Evolutionary conservation across 2,329 filamentous ascomycete genomes (phyloP).

Genomic region (Aspergillus sp.): DNA sequence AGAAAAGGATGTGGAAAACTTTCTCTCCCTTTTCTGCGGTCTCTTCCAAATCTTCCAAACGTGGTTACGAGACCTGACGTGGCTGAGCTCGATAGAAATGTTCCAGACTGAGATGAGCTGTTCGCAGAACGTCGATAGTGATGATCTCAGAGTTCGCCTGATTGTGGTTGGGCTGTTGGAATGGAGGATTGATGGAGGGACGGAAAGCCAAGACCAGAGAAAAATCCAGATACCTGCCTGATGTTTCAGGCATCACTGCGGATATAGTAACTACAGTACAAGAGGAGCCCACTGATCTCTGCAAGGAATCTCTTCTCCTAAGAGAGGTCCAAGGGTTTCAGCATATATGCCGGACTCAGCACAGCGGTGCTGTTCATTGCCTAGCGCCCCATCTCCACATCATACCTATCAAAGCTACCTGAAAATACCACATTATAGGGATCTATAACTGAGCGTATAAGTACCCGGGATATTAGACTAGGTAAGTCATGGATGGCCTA

Average conservation of each 20-base stretch:
- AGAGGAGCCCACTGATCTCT: background rate
- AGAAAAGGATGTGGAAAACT: background rate
- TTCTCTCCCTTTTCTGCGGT: background rate
- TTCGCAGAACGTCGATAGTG: background rate
- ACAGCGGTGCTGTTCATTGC: background rate
- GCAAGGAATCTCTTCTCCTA: background rate
- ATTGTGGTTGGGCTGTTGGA: background rate
- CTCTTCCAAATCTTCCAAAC: background rate
- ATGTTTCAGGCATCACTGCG: constrained; percentile 1
- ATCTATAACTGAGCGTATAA: background rate
- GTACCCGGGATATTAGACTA: background rate
- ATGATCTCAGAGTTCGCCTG: background rate
- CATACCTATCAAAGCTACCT: background rate
- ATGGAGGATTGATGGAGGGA: background rate
- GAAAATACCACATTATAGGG: background rate
- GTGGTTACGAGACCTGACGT: constrained; percentile 1
- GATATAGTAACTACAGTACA: background rate
- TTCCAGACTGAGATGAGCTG: background rate
- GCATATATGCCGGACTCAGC: background rate
- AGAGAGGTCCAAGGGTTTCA: too few species aligned
- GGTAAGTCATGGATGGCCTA: background rate
- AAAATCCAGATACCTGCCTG: constrained; percentile 1
- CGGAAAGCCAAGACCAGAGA: constrained; percentile 10
- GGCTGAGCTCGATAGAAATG: constrained; percentile 3
- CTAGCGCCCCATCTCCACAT: background rate